These are phyloP conservation scores for Mycena indigotica DNA, from an alignment of 768 basidiomycete genomes.

Conservation along the genomic window DNA sequence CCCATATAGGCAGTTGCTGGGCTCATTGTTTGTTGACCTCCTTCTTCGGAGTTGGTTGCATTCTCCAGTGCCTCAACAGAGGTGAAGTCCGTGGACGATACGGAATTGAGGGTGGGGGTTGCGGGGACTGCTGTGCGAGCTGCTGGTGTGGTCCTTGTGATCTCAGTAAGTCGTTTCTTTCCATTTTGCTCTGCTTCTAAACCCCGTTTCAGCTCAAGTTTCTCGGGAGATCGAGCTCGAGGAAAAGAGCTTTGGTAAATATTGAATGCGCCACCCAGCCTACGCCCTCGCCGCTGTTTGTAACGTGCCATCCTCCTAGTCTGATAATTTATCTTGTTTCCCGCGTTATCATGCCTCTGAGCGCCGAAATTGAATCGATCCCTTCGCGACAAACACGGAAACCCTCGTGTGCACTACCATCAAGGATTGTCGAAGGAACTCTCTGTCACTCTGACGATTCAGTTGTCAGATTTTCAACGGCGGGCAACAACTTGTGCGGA, in stretches of 20 bases:
- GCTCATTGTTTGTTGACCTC: conserved; percentile 10
- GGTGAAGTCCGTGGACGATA: conserved; percentile 45
- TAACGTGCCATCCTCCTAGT: neutral
- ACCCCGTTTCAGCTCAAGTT: conserved; percentile 37
- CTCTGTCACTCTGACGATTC: too few species aligned
- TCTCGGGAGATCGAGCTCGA: conserved; percentile 49
- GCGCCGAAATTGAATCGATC: too few species aligned
- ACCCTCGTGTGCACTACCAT: too few species aligned
- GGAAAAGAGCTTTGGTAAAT: conserved; percentile 37
- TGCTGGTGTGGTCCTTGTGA: conserved; percentile 50
- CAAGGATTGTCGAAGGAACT: too few species aligned
- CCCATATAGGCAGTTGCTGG: conserved; percentile 23
- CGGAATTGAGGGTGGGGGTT: conserved; percentile 46
- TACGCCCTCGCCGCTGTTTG: neutral
- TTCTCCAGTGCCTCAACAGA: conserved; percentile 35
- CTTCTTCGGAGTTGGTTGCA: conserved; percentile 7
- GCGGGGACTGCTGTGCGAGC: conserved; percentile 42
- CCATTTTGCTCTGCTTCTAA: neutral
- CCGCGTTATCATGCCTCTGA: neutral
- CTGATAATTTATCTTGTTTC: neutral
- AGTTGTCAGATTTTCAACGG: too few species aligned
- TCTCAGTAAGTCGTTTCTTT: conserved; percentile 27
- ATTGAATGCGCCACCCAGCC: conserved; percentile 3
- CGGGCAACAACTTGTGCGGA: too few species aligned
- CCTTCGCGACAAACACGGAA: too few species aligned